Conservation (phyloP, 75 land plant species). For the Isoetes taiwanensis region DNA sequence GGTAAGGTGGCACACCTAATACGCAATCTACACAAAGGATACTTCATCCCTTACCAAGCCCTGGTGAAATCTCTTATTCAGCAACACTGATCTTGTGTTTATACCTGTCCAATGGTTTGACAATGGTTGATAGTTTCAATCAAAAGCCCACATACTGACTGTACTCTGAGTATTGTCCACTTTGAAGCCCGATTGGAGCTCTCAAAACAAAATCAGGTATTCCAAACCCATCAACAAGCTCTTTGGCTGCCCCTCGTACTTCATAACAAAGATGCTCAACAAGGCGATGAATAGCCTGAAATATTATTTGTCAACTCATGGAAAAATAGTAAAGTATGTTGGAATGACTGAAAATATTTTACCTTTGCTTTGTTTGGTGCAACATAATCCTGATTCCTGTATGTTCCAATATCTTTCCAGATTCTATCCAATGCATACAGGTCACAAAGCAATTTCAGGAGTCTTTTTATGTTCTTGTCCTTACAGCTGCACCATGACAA, state of each 20-base stretch:
- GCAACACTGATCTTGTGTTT: too few species aligned
- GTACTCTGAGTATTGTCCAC: constrained; percentile 71
- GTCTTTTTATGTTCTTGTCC: constrained; percentile 40
- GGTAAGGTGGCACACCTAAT: too few species aligned
- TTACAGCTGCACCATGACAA: constrained; percentile 41
- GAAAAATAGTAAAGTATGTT: background rate
- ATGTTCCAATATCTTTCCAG: constrained; percentile 96
- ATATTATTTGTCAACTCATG: background rate
- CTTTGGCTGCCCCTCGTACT: constrained; percentile 55
- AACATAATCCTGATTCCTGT: constrained; percentile 86
- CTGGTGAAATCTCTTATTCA: too few species aligned
- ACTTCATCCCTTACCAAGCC: too few species aligned
- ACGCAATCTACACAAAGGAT: too few species aligned
- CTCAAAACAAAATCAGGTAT: constrained; percentile 65
- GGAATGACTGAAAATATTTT: background rate
- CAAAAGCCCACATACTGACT: constrained; percentile 77
- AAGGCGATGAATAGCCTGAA: constrained; percentile 86
- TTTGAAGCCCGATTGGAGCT: constrained; percentile 77
- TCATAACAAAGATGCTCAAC: constrained; percentile 73
- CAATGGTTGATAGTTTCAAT: too few species aligned
- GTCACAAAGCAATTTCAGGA: constrained; percentile 80
- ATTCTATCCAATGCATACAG: constrained; percentile 93
- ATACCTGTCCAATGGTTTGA: too few species aligned
- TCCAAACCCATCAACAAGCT: constrained; percentile 77
- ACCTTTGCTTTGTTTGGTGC: constrained; percentile 99